Base-by-base conservation (phyloP, 352 stramenopile species). In the Thraustotheca clavata region DNA sequence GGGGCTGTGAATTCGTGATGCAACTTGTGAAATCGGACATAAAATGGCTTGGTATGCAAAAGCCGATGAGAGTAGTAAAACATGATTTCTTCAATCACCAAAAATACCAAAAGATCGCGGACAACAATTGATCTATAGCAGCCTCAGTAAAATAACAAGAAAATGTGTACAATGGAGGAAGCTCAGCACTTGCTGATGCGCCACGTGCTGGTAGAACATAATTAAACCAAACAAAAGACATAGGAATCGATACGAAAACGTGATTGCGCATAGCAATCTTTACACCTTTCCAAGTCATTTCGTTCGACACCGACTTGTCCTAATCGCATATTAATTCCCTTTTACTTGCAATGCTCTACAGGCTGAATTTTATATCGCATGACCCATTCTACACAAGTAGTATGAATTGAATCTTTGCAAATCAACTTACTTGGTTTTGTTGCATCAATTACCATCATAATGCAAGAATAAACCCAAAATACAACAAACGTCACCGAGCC, bases 1-100 rank as follows among this genome's bases (percentile, higher is more conserved):
- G 65, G 65, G 12, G 65, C 65, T 18, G 55, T 70, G 26, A 70
- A 70, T 27, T 70, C 54, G 41, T 70, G 65, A 38, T 70, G 65
- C 33, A 36, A 18, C 46, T 70, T 70, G 43, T 70, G 65, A 49
- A 43, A 60, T 26, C 31, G 47, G 8, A 60, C 46, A 22, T 67
- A 67, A 31, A 67, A 67, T 4, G 60, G 14, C 39, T 62, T 62
- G 14, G 36, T 60, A 43, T 67, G 60, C 47, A 67, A 62, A 6
- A 67, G n/a, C 3, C 60, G 60, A 49, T 67, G 60, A 9, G 49
- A 60, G 27, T 67, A 67, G 52, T 67, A 67, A 24, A 67, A 67
- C 6, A 67, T n/a, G 5, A 61, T 8, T 49, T 67, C 60, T 6
- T 60, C 60, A 9, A 59, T 20, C 5, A 67, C 34, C 31, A 67